Conservation (phyloP, 108 stramenopile species). For the Cyclotella kingstonii region DNA sequence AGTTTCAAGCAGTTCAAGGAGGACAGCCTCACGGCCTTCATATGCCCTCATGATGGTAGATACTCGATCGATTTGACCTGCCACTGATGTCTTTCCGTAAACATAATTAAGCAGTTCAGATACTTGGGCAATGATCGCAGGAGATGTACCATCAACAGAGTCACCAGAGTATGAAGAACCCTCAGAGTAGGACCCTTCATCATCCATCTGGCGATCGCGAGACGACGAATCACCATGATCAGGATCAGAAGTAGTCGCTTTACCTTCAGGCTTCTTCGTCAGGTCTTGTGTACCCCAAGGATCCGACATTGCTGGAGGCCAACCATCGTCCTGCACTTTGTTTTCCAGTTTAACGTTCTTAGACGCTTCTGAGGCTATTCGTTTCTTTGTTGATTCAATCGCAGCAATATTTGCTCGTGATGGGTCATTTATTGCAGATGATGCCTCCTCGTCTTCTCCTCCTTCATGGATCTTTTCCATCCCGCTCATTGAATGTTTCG, state of each 20-base stretch:
- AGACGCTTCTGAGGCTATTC: constrained; percentile 41
- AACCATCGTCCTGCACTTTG: constrained; percentile 27
- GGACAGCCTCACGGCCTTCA: constrained; percentile 87
- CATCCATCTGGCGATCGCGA: constrained; percentile 33
- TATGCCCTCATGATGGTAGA: constrained; percentile 90
- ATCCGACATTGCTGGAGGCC: constrained; percentile 46
- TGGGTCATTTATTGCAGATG: constrained; percentile 39
- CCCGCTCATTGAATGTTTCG: constrained; percentile 22
- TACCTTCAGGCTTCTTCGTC: constrained; percentile 29
- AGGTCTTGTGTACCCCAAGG: constrained; percentile 35
- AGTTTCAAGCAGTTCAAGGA: constrained; percentile 82
- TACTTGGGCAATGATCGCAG: constrained; percentile 89
- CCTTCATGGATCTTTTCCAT: constrained; percentile 49
- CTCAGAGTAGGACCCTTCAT: constrained; percentile 51
- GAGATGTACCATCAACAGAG: constrained; percentile 81
- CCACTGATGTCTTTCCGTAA: constrained; percentile 87
- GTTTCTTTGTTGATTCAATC: constrained; percentile 65
- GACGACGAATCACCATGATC: constrained; percentile 14
- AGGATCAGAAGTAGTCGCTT: not conserved
- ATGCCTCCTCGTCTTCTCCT: constrained; percentile 27
- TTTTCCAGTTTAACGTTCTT: constrained; percentile 13
- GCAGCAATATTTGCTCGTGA: constrained; percentile 34
- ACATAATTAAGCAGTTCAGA: constrained; percentile 88
- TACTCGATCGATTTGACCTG: constrained; percentile 88
- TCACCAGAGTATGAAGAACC: constrained; percentile 57